Base-by-base conservation (phyloP, 306 rosid species). In the Rubus parviflorus region DNA sequence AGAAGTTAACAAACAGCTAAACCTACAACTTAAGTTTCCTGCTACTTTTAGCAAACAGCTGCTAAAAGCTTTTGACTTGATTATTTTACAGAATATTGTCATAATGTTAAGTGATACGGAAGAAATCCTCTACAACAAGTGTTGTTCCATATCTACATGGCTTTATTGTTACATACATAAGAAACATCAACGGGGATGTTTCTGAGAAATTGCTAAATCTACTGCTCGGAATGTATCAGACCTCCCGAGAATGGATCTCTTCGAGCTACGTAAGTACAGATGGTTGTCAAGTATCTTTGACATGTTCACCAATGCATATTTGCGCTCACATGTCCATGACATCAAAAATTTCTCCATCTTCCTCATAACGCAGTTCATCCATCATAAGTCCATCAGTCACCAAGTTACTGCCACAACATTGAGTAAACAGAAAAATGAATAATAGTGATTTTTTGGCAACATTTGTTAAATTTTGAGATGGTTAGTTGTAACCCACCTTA, bases 241-340 rank as follows among this genome's bases (percentile, higher is more conserved):
- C 65, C 72, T 66, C 70, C 53, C 38, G 57, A 35, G n/a, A 74
- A 67, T 16, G 70, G 80, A 79, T 77, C 66, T 61, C 81, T 76
- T 80, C 58, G 68, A 66, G 83, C 82, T 80, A 87, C 85, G 82
- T 30, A 74, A 57, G 75, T 81, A 77, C 84, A 80, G 65, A 74
- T 46, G 83, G 76, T 74, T 75, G 82, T 63, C 46, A 20, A 45
- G 60, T 20, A 73, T 68, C 71, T 68, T 13, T 80, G 83, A 79
- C 81, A 80, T 64, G 68, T 45, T 52, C 53, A 68, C 46, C 56
- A 51, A 73, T n/a, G 83, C 48, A 17, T 23, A 46, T 60, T 60
- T 47, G 48, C 67, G 75, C 67, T 92, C 85, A 95, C 23, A 95
- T 92, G 85, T 95, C 99, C 97, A 92, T 92, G 85, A 81, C 90